Conservation (phyloP, 192 early-diverging fungal genomes). For the Backusella sp. region DNA sequence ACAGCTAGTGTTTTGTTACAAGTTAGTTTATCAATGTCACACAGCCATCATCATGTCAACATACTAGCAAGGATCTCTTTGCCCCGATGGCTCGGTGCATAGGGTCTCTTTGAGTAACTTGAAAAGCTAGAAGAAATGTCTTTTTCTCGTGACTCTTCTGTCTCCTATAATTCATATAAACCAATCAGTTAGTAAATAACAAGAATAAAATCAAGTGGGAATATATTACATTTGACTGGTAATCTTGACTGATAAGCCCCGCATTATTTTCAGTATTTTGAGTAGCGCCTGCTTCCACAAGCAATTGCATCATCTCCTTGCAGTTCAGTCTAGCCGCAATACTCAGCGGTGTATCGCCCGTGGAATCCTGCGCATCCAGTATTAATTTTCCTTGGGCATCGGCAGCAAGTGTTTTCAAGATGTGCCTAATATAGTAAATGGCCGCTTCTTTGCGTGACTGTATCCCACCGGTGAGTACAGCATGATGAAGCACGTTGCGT, state of each 20-base stretch:
- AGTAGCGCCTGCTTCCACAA: conserved; percentile 81
- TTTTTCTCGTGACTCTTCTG: not conserved
- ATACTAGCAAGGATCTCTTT: conserved; percentile 35
- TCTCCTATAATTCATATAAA: not conserved
- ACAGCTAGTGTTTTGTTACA: conserved; percentile 37
- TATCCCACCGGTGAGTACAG: conserved; percentile 65
- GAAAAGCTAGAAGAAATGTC: not conserved
- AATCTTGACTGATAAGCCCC: conserved; percentile 78
- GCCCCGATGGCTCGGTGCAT: conserved; percentile 22
- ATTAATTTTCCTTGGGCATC: conserved; percentile 23
- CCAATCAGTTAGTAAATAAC: too few relatives aligned
- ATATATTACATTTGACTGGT: not conserved
- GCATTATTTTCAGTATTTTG: conserved; percentile 66
- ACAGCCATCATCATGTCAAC: not conserved
- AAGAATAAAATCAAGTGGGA: not conserved
- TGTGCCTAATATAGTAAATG: conserved; percentile 64
- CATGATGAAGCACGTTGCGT: conserved; percentile 89
- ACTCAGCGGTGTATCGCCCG: conserved; percentile 88
- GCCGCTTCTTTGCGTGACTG: conserved; percentile 65
- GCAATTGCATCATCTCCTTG: conserved; percentile 60
- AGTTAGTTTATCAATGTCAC: too few relatives aligned
- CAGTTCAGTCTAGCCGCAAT: conserved; percentile 82
- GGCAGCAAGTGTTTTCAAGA: conserved; percentile 21
- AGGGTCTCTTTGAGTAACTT: not conserved
- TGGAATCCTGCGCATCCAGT: conserved; percentile 66